Base-by-base conservation (phyloP, 176 grass and related monocot species). In the Luzula sylvatica region DNA sequence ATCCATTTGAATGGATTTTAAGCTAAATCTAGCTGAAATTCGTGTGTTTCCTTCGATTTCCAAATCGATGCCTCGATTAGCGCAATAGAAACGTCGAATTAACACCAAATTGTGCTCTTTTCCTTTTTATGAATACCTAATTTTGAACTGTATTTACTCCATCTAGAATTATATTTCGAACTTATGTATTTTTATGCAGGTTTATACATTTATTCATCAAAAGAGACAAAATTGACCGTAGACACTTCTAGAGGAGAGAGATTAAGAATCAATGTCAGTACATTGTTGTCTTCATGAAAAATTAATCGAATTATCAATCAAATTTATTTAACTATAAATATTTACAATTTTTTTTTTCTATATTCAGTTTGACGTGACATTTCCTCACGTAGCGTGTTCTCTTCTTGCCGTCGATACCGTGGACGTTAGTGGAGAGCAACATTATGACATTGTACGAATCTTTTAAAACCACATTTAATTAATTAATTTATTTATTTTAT, bases 191-290 rank as follows among this genome's bases (percentile, higher is more conserved):
- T 70, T 61, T 65, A 28, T 96, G 57, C 56, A 96, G 90, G 90
- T 26, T 58, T 98, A 55, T 98, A 98, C 76, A 60, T 98, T 47
- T 90, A 75, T 70, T 78, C 86, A 23, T 82, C 86, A 11, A 98
- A 82, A 46, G 86, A 90, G 48, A 98, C 85, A 46, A 90, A 98
- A 72, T 75, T 98, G 32, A 85, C 79, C 32, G 93, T 98, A 65
- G 93, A 98, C 71, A 98, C 81, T 28, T 98, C 93, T 51, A 90
- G 93, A 82, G 93, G 93, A 23, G 93, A 98, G 73, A 83, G 82
- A 51, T 75, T 98, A 13, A 81, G 75, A 49, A 90, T 98, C 32
- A 98, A 92, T 66, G 92, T 96, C 51, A 82, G 85, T 86, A 60
- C 9, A 17, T 3, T 11, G 40, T 29, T 16, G 5, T 35, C 16